Conservation (phyloP, 768 basidiomycete species). For the Collybiopsis luxurians region DNA sequence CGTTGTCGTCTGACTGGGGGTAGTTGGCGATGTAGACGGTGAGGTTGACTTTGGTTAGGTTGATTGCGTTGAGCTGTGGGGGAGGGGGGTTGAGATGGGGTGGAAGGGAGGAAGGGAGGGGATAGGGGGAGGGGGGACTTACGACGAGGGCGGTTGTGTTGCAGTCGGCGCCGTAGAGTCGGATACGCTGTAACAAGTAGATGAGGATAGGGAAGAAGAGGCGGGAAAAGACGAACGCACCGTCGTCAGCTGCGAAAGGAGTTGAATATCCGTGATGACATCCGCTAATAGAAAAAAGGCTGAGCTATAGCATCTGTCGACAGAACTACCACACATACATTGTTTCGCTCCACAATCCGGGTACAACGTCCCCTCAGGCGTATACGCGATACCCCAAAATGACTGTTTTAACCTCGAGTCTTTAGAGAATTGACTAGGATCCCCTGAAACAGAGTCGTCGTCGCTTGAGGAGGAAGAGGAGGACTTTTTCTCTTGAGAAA, state of each 20-base stretch:
- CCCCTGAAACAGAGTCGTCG: conserved; percentile 28
- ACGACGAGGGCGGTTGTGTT: conserved; percentile 78
- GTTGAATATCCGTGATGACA: conserved; percentile 31
- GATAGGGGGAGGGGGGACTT: conserved; percentile 19
- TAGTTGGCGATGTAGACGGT: conserved; percentile 77
- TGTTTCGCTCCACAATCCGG: conserved; percentile 65
- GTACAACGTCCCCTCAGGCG: conserved; percentile 66
- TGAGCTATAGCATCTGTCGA: not conserved
- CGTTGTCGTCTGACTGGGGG: conserved; percentile 50
- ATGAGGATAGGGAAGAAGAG: not conserved
- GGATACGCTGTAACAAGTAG: conserved; percentile 47
- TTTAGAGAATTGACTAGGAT: conserved; percentile 77
- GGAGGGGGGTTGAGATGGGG: not conserved
- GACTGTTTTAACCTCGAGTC: conserved; percentile 65
- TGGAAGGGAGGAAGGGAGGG: not conserved
- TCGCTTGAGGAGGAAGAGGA: conserved; percentile 6
- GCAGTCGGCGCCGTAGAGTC: conserved; percentile 86
- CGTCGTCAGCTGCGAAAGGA: conserved; percentile 85
- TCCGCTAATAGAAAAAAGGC: not conserved
- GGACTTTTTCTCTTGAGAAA: not conserved
- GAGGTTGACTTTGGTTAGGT: conserved; percentile 86
- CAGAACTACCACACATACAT: conserved; percentile 35
- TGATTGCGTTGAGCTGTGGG: conserved; percentile 76
- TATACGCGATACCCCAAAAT: conserved; percentile 84
- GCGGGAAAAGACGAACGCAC: not conserved